Base-by-base conservation (phyloP, 805 yeast species). In the Candida andamanensis region DNA sequence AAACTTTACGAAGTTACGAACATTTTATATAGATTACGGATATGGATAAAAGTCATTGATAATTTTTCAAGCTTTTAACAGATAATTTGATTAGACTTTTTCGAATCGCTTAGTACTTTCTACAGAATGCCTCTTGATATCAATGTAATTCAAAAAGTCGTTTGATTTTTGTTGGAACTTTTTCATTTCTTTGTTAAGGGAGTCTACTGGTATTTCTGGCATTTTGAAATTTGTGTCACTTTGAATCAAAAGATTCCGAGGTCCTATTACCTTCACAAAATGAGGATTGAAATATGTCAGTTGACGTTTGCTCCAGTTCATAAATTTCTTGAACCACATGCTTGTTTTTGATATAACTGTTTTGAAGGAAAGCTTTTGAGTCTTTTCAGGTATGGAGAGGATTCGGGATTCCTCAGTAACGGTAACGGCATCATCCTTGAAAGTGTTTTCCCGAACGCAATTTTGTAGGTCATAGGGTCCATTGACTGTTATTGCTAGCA, bases 261-360 rank as follows among this genome's bases (percentile, higher is more conserved):
- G 83, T 0, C 85, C 85, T 9, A 61, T 49, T 4, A 78, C 56
- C 22, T 60, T 67, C 21, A 77, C 64, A 38, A 68, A 77, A 12
- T 60, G 59, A 8, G 65, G 65, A 39, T 60, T 67, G 34, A 47
- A 28, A 29, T 35, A 45, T 24, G 42, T 46, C 13, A 32, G 30
- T 7, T 33, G 15, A 17, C 29, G 31, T 10, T 7, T 26, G 21
- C 17, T 26, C 8, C 14, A 5, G 5, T 26, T n/a, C 2, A 30
- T 30, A 12, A 34, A 34, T 11, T 15, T 17, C 3, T 26, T 16
- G 14, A 28, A 20, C n/a, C n/a, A n/a, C n/a, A n/a, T n/a, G n/a
- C n/a, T n/a, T n/a, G n/a, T n/a, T n/a, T n/a, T n/a, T n/a, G n/a
- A n/a, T n/a, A n/a, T n/a, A n/a, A n/a, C n/a, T n/a, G n/a, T n/a